Conservation (phyloP, 768 basidiomycete genomes). For the Termitomyces sp. region DNA sequence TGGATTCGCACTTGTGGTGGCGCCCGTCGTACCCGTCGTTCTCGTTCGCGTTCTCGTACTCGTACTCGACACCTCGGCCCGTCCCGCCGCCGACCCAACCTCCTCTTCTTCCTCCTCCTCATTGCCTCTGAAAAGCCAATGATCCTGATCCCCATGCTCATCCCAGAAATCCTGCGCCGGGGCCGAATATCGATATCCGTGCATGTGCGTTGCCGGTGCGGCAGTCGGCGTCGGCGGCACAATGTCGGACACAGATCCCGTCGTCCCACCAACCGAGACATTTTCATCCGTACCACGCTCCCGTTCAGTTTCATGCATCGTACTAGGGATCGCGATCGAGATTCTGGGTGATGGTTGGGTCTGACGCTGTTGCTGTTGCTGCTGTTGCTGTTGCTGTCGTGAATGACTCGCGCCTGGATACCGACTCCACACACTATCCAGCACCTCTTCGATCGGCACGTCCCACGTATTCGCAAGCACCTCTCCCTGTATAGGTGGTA, state of each 20-base stretch:
- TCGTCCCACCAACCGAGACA: background rate
- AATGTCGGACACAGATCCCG: background rate
- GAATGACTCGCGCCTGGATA: background rate
- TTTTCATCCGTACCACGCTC: background rate
- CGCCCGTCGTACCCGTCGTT: too few species aligned
- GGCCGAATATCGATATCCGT: too few species aligned
- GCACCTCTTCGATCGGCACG: slow-evolving; percentile 1
- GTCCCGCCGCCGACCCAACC: too few species aligned
- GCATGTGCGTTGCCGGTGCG: background rate
- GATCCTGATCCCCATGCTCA: too few species aligned
- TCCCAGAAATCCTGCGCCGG: too few species aligned
- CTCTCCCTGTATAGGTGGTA: slow-evolving; percentile 7
- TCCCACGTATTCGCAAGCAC: background rate
- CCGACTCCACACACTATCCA: slow-evolving; percentile 2
- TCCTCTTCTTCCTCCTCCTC: too few species aligned
- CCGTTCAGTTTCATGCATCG: background rate
- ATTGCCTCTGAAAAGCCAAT: too few species aligned
- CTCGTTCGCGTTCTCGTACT: too few species aligned
- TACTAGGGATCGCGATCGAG: background rate
- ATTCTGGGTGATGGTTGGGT: background rate
- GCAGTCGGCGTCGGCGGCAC: background rate
- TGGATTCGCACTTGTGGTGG: background rate
- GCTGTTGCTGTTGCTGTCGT: too few species aligned
- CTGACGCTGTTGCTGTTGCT: too few species aligned
- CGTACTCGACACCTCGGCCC: too few species aligned